phyloP scores from a whole-genome alignment of 2,329 filamentous ascomycete genomes.

The Fusarium sp. region DNA sequence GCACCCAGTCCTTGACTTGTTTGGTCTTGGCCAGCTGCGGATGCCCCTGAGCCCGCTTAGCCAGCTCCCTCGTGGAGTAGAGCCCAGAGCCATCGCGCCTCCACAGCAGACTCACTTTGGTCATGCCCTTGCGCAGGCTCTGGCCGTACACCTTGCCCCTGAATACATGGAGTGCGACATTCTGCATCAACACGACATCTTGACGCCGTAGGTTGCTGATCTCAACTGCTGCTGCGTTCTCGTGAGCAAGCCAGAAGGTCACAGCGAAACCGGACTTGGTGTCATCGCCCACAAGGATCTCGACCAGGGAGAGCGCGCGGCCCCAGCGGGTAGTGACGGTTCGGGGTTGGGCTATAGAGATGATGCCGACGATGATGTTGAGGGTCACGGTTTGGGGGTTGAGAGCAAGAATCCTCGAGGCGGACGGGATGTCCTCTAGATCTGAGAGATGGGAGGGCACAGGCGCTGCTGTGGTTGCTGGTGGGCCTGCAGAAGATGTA shows the following conservation, averaged over 20 bases:
- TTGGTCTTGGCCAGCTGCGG: conserved; percentile 75
- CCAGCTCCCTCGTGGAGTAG: conserved; percentile 69
- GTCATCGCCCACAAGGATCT: conserved; percentile 88
- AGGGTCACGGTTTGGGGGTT: conserved; percentile 86
- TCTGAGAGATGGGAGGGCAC: conserved; percentile 61
- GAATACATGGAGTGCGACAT: conserved; percentile 85
- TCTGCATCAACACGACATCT: conserved; percentile 85
- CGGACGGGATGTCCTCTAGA: conserved; percentile 79
- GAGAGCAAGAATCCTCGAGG: conserved; percentile 76
- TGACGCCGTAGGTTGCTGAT: conserved; percentile 72
- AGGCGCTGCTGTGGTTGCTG: conserved; percentile 38
- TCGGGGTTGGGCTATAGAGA: conserved; percentile 78
- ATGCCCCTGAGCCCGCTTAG: conserved; percentile 51
- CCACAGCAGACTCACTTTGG: conserved; percentile 77
- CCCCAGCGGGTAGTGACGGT: conserved; percentile 78
- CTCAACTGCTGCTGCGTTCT: conserved; percentile 52
- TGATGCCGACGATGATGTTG: conserved; percentile 85
- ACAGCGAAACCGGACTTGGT: conserved; percentile 85
- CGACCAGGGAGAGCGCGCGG: conserved; percentile 75
- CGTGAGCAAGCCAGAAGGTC: conserved; percentile 82
- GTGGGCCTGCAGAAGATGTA: conserved; percentile 52
- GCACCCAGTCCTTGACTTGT: conserved; percentile 82
- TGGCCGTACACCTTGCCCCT: conserved; percentile 86
- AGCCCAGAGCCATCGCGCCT: conserved; percentile 67
- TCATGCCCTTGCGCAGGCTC: conserved; percentile 80